Evolutionary conservation across 345 rosid genomes (phyloP).

Genomic region (Murraya paniculata): DNA sequence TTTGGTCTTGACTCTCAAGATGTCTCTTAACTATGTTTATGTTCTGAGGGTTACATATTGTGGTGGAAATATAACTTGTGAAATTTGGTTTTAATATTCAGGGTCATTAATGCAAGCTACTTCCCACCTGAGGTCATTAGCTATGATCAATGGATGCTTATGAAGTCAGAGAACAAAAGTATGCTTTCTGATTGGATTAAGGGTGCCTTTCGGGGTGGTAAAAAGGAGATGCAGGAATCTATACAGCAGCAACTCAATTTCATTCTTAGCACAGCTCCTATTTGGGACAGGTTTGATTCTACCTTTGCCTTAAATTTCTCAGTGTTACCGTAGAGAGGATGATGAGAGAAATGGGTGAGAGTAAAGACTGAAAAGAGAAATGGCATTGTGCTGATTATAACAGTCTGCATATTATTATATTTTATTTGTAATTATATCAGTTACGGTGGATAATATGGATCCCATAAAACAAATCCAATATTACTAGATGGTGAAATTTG

Average conservation of each 20-base stretch:
- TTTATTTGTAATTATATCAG: not conserved
- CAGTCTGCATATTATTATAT: not conserved
- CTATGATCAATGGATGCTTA: constrained; percentile 64
- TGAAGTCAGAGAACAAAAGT: constrained; percentile 61
- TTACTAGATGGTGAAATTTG: not conserved
- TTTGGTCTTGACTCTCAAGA: not conserved
- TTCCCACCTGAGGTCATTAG: constrained; percentile 75
- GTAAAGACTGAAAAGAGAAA: no score
- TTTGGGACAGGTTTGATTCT: constrained; percentile 84
- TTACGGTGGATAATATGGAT: not conserved
- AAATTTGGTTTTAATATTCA: constrained; percentile 27
- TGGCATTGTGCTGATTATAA: not conserved
- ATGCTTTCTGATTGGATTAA: constrained; percentile 73
- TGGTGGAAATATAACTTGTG: not conserved
- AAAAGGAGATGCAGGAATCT: constrained; percentile 85
- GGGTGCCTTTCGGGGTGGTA: constrained; percentile 67
- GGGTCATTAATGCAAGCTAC: constrained; percentile 43
- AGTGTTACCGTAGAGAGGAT: no score
- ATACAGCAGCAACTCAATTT: constrained; percentile 65
- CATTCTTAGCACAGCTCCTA: constrained; percentile 76
- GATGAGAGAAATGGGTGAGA: no score
- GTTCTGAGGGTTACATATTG: not conserved
- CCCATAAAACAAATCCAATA: not conserved
- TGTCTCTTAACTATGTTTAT: not conserved
- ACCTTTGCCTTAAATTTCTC: not conserved